These are phyloP conservation scores for Avena atlantica DNA, from an alignment of 176 grass and related monocot species.

Conservation along the genomic window DNA sequence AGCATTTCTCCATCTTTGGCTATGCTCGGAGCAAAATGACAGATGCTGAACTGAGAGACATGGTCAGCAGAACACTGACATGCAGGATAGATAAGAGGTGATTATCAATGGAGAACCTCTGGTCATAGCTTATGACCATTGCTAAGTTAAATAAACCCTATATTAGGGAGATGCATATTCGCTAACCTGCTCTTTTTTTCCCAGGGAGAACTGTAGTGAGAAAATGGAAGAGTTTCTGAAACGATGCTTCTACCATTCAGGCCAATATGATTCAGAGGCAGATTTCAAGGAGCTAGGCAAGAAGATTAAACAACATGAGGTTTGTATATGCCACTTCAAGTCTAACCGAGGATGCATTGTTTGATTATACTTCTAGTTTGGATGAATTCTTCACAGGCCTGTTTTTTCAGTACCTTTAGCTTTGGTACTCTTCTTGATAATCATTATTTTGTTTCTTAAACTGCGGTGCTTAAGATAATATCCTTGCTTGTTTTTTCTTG, in stretches of 20 bases:
- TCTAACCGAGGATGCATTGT: background rate
- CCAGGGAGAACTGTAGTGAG: slow-evolving; percentile 90
- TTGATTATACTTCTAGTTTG: slow-evolving; percentile 17
- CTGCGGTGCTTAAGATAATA: background rate
- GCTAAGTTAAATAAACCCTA: slow-evolving; percentile 13
- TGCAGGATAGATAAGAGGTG: slow-evolving; percentile 97
- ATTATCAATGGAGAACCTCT: background rate
- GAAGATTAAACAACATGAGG: slow-evolving; percentile 90
- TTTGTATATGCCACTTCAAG: slow-evolving; percentile 44
- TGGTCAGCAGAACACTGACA: slow-evolving; percentile 92
- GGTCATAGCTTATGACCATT: background rate
- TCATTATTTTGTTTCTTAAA: background rate
- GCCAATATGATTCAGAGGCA: slow-evolving; percentile 87
- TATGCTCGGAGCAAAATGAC: slow-evolving; percentile 99
- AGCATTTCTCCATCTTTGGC: slow-evolving; percentile 99
- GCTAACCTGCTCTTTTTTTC: slow-evolving; percentile 36
- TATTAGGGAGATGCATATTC: background rate
- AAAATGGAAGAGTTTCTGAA: slow-evolving; percentile 97
- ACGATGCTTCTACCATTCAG: slow-evolving; percentile 98
- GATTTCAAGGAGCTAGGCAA: slow-evolving; percentile 82
- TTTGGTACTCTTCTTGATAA: slow-evolving; percentile 22
- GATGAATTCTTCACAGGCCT: background rate
- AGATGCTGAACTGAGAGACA: slow-evolving; percentile 84
- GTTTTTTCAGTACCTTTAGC: background rate
- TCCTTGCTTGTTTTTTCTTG: background rate